These are phyloP conservation scores for Crithidia thermophila DNA, from an alignment of 208 protist species.

Conservation along the genomic window DNA sequence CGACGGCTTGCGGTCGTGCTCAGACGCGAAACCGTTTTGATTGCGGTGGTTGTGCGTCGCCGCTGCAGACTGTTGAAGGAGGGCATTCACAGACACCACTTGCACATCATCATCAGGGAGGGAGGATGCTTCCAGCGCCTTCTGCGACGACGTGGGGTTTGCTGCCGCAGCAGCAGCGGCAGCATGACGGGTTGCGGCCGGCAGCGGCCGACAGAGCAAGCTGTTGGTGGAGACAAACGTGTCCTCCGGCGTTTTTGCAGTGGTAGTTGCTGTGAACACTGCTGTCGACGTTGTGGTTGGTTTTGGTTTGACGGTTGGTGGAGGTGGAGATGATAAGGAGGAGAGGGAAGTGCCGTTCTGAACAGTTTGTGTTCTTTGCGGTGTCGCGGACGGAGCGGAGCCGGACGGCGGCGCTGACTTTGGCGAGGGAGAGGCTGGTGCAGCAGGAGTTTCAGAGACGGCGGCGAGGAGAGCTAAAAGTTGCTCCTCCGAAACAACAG, in stretches of 20 bases:
- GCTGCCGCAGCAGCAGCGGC: neutral
- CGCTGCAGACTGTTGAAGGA: neutral
- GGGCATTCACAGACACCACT: neutral
- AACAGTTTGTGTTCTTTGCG: no score
- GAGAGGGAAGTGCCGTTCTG: no score
- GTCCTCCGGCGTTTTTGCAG: no score
- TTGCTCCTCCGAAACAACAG: conserved; percentile 14
- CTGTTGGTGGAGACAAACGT: neutral
- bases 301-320: no score
- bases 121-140: neutral
- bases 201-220: neutral
- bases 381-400: no score
- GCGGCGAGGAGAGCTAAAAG: conserved; percentile 17
- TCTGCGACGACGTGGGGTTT: neutral
- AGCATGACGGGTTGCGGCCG: neutral
- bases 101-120: neutral
- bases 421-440: neutral
- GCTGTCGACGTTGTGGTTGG: no score
- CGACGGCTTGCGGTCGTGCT: no score
- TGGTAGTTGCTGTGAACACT: no score
- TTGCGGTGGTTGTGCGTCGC: no score
- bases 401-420: no score
- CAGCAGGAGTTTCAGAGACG: neutral
- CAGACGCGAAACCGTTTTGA: neutral
- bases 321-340: no score